These are phyloP conservation scores for Rhodotorula graminis DNA, from an alignment of 768 basidiomycete species.

Conservation along the genomic window DNA sequence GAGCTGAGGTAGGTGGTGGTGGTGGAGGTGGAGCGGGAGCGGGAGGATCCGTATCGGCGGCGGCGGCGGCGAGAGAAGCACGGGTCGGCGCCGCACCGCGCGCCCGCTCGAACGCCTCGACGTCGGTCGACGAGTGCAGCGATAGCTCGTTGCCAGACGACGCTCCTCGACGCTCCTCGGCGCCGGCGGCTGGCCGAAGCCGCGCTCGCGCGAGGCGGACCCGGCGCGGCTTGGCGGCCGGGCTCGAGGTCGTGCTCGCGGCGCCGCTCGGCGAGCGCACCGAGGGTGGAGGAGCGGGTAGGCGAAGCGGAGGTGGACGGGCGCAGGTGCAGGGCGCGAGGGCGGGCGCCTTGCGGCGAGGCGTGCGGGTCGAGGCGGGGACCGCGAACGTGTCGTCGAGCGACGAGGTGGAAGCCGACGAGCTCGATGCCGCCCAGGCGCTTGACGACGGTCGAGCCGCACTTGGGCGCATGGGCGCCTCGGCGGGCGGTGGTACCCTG, in stretches of 20 bases:
- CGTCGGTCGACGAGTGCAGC: constrained; percentile 23
- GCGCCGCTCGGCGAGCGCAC: too few species aligned
- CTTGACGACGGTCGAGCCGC: too few species aligned
- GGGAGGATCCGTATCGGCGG: background rate
- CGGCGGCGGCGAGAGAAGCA: too few species aligned
- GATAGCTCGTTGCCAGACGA: constrained; percentile 1
- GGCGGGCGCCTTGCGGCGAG: background rate
- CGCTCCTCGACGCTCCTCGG: background rate
- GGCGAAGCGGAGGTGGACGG: too few species aligned
- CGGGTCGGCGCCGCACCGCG: background rate
- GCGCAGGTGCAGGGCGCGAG: background rate
- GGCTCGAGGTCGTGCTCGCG: too few species aligned
- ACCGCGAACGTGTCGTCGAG: background rate
- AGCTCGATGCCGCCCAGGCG: background rate
- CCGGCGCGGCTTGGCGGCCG: too few species aligned
- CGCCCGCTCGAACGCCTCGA: constrained; percentile 18
- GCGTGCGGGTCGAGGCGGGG: background rate
- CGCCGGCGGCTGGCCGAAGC: too few species aligned
- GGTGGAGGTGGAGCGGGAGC: background rate
- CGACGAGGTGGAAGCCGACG: background rate
- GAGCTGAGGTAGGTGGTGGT: background rate
- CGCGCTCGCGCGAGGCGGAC: background rate
- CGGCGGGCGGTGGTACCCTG: too few species aligned
- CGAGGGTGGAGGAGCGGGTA: background rate
- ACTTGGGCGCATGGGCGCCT: too few species aligned